These are phyloP conservation scores for Fusarium albidum DNA, from an alignment of 2,329 filamentous ascomycete species.

Conservation along the genomic window DNA sequence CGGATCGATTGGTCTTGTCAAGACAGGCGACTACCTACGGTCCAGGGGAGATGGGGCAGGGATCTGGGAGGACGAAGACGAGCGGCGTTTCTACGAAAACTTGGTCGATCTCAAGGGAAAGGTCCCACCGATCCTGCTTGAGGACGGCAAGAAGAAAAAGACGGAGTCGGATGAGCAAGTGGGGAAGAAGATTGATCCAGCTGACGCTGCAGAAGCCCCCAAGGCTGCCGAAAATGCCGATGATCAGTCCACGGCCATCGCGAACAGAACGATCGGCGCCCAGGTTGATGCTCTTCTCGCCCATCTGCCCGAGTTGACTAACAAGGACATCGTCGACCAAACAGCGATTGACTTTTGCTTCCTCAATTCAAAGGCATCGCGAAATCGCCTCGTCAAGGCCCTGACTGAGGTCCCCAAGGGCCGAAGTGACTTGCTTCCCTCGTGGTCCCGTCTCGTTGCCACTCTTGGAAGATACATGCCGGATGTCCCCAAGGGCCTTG, in stretches of 20 bases:
- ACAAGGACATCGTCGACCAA: slow-evolving; percentile 91
- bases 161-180: slow-evolving; percentile 80
- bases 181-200: slow-evolving; percentile 74
- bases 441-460: slow-evolving; percentile 91
- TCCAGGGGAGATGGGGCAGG: slow-evolving; percentile 90
- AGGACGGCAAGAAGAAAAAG: slow-evolving; percentile 96
- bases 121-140: slow-evolving; percentile 90
- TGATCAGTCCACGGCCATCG: slow-evolving; percentile 91
- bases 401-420: slow-evolving; percentile 95
- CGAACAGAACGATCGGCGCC: slow-evolving; percentile 96
- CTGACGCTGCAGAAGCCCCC: slow-evolving; percentile 56
- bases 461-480: slow-evolving; percentile 94
- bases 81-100: slow-evolving; percentile 98
- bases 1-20: slow-evolving; percentile 89
- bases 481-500: slow-evolving; percentile 90
- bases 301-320: slow-evolving; percentile 88
- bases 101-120: slow-evolving; percentile 94
- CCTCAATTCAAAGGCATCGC: slow-evolving; percentile 95
- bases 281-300: slow-evolving; percentile 92
- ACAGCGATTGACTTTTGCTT: slow-evolving; percentile 97
- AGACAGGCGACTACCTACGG: slow-evolving; percentile 90
- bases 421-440: slow-evolving; percentile 86
- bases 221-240: slow-evolving; percentile 69
- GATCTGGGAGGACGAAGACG: slow-evolving; percentile 99
- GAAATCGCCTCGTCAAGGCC: slow-evolving; percentile 91